Evolutionary conservation across 495 filamentous ascomycete genomes (phyloP), one percentile per base, ranked within the genome.

Genomic region (Neurospora tetraspora): DNA sequence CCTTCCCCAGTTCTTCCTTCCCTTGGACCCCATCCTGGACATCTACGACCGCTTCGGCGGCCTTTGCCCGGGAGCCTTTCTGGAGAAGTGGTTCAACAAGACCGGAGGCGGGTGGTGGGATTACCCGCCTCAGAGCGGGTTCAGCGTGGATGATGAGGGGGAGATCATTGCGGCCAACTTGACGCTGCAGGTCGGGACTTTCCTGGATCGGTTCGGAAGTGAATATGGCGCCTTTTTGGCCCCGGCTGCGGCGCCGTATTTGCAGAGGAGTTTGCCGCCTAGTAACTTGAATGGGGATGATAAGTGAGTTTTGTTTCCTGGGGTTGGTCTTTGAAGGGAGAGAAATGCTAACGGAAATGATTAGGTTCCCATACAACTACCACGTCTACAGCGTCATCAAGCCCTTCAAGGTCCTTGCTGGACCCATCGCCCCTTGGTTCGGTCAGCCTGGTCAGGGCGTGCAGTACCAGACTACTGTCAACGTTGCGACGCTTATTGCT

Each of bases 391-490:
- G 81, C 27, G 86, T 89, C 40, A 76, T 72, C 0, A 81, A 80
- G 74, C 76, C 80, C 3, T 81, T 90, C 39, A 72, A 72, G 8
- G 85, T 86, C 2, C 69, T 78, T 1, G 74, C 85, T 7, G 88
- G 88, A 2, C 86, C 86, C 2, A 86, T 88, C 69, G 82, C 84
- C 37, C 80, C 85, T 14, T 89, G 84, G 85, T 90, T 88, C 76
- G 86, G 85, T 23, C 88, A 90, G 80, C 86, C 86, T 0, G 88
- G 88, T 0, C 79, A 85, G 73, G 88, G 88, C 4, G 81, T 84
- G 7, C 88, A 89, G 78, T 87, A 80, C 39, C 65, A 69, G 73
- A 45, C 77, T 39, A 71, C 42, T n/a, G 39, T 65, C 10, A 73
- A 70, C 31, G 72, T 80, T 4, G 27, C 36, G 69, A 72, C 65